Base-by-base conservation (phyloP, 371 early-diverging fungal genomes). In the Lichtheimia hyalospora region DNA sequence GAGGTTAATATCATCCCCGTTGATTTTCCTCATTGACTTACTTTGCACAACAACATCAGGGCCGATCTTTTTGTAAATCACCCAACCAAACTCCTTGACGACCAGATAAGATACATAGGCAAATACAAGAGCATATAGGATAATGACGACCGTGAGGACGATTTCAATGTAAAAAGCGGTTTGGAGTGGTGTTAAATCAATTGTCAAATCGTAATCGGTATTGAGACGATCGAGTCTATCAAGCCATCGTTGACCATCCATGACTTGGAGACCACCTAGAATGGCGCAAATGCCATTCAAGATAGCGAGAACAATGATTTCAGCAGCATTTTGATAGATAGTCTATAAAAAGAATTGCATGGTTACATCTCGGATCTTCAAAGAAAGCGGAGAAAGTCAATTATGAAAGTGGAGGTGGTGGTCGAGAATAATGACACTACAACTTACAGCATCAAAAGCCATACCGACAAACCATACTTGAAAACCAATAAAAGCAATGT, bases 381-480 rank as follows among this genome's bases (percentile, higher is more conserved):
- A 51, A 27, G 12, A 27, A 51, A 51, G 27, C 14, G 27, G 24
- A n/a, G n/a, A 24, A 51, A 13, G 27, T 5, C 15, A 2, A 23
- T 25, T 27, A 18, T 21, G 39, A 57, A 41, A 18, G n/a, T 27
- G 27, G 27, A 7, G 27, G 2, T 2, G 14, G 23, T 44, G 23
- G 23, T 4, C 7, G 34, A n/a, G 16, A 14, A 41, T 2, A 40
- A 3, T 4, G 5, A 6, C 39, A 53, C 1, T 3, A 12, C 13
- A 8, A 61, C 71, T 64, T 75, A 75, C 81, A 40, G 81, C 75
- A 65, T 81, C 81, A 62, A 77, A 75, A 12, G 74, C 70, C 81
- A 81, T 81, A 48, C 63, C 70, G 3, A 73, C 64, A 53, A 75
- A 75, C 77, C 77, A 81, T 3, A 60, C 34, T 54, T 81, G 81